phyloP scores from a whole-genome alignment of 1,284 basidiomycete species.

The Leccinum pallidistipes region DNA sequence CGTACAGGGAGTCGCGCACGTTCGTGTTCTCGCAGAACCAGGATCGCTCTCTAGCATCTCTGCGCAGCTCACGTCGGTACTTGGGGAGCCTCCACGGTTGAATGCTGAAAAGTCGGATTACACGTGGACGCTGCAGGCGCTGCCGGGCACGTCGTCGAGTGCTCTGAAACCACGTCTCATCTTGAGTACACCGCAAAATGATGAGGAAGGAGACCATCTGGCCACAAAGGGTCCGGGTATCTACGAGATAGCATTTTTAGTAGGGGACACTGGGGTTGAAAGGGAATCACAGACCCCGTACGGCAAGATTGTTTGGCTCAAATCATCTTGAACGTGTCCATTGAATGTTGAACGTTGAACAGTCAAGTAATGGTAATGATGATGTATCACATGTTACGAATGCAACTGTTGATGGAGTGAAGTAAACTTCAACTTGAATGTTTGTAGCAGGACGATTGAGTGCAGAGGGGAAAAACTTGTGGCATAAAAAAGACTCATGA shows the following conservation, averaged over 20 bases:
- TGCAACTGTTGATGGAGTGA: neutral
- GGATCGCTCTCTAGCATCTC: conserved; percentile 32
- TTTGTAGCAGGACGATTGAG: neutral
- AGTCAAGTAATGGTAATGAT: neutral
- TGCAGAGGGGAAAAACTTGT: neutral
- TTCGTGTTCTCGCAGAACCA: conserved; percentile 41
- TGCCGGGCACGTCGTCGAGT: neutral
- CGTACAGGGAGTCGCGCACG: conserved; percentile 46
- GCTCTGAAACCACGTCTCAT: conserved; percentile 34
- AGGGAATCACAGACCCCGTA: conserved; percentile 42
- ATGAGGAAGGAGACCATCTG: conserved; percentile 40
- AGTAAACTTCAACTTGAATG: neutral
- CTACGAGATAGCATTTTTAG: conserved; percentile 51
- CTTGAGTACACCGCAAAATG: conserved; percentile 36
- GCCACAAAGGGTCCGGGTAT: conserved; percentile 39
- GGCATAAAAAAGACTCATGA: conserved; percentile 5
- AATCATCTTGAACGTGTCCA: neutral
- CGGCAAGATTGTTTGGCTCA: conserved; percentile 44
- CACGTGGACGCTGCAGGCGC: conserved; percentile 42
- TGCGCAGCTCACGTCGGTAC: conserved; percentile 44
- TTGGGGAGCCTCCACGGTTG: conserved; percentile 43
- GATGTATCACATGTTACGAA: neutral
- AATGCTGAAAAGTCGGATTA: conserved; percentile 7
- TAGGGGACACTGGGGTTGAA: conserved; percentile 30
- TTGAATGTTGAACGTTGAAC: neutral